Evolutionary conservation across 768 basidiomycete species (phyloP).

Genomic region (Hypholoma sublateritium): DNA sequence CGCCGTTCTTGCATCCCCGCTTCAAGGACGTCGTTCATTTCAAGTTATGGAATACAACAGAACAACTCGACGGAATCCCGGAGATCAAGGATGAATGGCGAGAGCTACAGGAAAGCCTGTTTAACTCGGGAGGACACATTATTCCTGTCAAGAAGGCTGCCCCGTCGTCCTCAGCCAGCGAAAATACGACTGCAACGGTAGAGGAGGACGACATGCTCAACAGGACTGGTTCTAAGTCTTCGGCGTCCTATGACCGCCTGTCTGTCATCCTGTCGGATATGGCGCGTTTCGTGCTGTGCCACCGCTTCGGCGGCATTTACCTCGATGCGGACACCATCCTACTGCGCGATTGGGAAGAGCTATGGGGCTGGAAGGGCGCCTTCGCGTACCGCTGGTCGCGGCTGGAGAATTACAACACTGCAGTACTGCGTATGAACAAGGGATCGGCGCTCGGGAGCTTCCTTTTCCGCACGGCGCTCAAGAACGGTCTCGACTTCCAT

Average conservation of each 20-base stretch:
- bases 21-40: constrained; percentile 90
- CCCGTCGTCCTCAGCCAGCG: constrained; percentile 27
- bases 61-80: constrained; percentile 84
- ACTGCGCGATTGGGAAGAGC: constrained; percentile 93
- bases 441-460: constrained; percentile 87
- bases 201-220: constrained; percentile 60
- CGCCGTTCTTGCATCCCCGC: constrained; percentile 86
- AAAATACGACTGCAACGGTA: constrained; percentile 42
- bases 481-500: constrained; percentile 92
- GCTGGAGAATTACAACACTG: constrained; percentile 90
- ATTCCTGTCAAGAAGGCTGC: constrained; percentile 54
- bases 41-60: constrained; percentile 96
- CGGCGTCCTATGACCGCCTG: constrained; percentile 83
- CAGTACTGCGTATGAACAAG: constrained; percentile 86
- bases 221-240: constrained; percentile 86
- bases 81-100: constrained; percentile 92
- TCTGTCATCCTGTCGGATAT: constrained; percentile 94
- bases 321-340: constrained; percentile 93
- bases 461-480: constrained; percentile 88
- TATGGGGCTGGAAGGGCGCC: constrained; percentile 93
- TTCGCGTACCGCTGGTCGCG: constrained; percentile 97
- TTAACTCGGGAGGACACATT: constrained; percentile 85
- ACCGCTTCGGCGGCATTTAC: constrained; percentile 93
- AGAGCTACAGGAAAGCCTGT: constrained; percentile 64
- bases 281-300: constrained; percentile 93